Percentiles rank a stretch among this genome's conserved stretches.
Conservation (phyloP, 805 yeast genomes). For the Cyberlindnera xishuangbannaensis region DNA sequence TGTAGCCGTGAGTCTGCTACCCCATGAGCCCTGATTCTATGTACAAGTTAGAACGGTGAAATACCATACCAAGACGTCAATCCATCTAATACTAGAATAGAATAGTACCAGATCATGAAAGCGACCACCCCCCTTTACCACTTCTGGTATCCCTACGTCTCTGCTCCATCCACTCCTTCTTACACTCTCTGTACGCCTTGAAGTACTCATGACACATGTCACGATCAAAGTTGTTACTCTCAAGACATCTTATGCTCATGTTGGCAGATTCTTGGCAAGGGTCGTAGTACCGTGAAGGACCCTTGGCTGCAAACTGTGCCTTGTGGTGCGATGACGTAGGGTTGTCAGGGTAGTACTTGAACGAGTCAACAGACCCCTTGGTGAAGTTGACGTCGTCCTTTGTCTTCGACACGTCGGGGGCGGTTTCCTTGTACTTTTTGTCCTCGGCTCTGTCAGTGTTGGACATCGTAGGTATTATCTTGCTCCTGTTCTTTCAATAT, state of each 20-base stretch:
- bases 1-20: too few species aligned
- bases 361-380: conserved; percentile 44
- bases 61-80: too few species aligned
- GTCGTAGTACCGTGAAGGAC: conserved; percentile 79
- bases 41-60: too few species aligned
- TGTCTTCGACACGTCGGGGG: conserved; percentile 27
- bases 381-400: conserved; percentile 46
- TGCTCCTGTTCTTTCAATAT: neutral
- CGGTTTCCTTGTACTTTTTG: conserved; percentile 15
- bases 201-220: conserved; percentile 73
- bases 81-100: too few species aligned
- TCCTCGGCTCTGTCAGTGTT: conserved; percentile 13
- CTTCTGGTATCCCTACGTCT: conserved; percentile 30
- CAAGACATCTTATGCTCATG: conserved; percentile 82
- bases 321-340: conserved; percentile 72
- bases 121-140: conserved; percentile 24
- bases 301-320: conserved; percentile 64
- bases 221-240: conserved; percentile 66
- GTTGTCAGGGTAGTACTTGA: conserved; percentile 79
- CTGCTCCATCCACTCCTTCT: conserved; percentile 58
- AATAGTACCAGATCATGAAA: too few species aligned
- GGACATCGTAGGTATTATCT: neutral
- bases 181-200: conserved; percentile 90
- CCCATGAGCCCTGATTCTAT: too few species aligned
- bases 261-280: conserved; percentile 89